Conservation (phyloP, 176 grass and related monocot species). For the Lolium multiflorum region DNA sequence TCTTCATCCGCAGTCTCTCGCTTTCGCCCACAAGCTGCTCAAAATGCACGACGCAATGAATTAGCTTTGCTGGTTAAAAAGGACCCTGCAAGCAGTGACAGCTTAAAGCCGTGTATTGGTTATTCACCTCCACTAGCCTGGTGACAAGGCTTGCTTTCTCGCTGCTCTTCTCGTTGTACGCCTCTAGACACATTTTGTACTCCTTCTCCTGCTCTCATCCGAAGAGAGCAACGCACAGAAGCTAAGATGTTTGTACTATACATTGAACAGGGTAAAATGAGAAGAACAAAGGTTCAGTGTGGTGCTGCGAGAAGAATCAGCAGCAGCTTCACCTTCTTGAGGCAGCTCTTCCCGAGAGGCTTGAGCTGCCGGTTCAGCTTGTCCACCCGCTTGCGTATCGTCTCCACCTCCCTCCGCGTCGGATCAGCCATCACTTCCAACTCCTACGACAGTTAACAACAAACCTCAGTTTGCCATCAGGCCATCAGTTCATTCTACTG, state of each 20-base stretch:
- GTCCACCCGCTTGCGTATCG: slow-evolving; percentile 78
- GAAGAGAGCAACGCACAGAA: neutral
- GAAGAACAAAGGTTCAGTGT: neutral
- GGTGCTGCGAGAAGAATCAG: neutral
- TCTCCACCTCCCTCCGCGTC: slow-evolving; percentile 74
- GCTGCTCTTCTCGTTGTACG: slow-evolving; percentile 50
- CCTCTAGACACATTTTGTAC: slow-evolving; percentile 46
- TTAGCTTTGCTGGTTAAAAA: neutral
- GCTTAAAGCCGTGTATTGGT: no score
- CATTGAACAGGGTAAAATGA: neutral
- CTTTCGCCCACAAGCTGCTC: slow-evolving; percentile 49
- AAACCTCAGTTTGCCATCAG: neutral
- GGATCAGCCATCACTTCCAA: slow-evolving; percentile 85
- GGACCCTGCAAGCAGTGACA: no score
- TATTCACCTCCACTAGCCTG: slow-evolving; percentile 49
- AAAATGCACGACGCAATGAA: neutral
- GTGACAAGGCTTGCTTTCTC: slow-evolving; percentile 48
- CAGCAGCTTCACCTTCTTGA: slow-evolving; percentile 58
- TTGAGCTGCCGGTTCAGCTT: slow-evolving; percentile 74
- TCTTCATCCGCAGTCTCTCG: slow-evolving; percentile 53
- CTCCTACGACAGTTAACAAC: slow-evolving; percentile 41
- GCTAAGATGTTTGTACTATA: neutral
- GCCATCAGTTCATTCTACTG: no score
- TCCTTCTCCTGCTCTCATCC: slow-evolving; percentile 46
- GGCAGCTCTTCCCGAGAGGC: slow-evolving; percentile 71